Evolutionary conservation across 2,329 filamentous ascomycete species (phyloP).

Genomic region (Microthyrium microscopicum): DNA sequence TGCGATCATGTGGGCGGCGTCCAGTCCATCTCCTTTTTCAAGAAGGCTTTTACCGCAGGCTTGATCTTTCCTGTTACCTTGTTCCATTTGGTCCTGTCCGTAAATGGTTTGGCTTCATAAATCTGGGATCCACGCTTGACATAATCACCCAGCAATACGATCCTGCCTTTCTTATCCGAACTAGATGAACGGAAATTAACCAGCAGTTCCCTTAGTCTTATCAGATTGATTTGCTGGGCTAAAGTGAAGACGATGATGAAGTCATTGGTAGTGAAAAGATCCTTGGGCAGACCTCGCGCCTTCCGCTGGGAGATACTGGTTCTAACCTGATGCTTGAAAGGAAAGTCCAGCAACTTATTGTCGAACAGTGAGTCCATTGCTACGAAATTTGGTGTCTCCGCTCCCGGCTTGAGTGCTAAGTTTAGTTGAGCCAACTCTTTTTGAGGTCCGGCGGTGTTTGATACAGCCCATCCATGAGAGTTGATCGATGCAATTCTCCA

Average conservation of each 20-base stretch:
- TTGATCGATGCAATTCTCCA: conserved; percentile 1
- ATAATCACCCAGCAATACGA: conserved; percentile 9
- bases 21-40: too few relatives aligned
- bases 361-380: conserved; percentile 3
- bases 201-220: conserved; percentile 2
- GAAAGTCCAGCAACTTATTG: not conserved
- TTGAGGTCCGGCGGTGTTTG: not conserved
- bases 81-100: too few relatives aligned
- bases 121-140: conserved; percentile 5
- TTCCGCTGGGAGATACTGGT: not conserved
- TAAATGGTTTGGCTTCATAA: too few relatives aligned
- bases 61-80: too few relatives aligned
- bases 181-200: too few relatives aligned
- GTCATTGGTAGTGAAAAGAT: conserved; percentile 4
- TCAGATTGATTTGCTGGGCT: not conserved
- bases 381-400: conserved; percentile 1
- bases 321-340: conserved; percentile 3
- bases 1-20: too few relatives aligned
- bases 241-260: conserved; percentile 5
- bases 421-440: not conserved
- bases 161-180: too few relatives aligned
- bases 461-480: conserved; percentile 1
- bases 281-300: conserved; percentile 1
- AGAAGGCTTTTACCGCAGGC: too few relatives aligned
- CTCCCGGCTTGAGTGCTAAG: not conserved